phyloP scores from a whole-genome alignment of 2,329 filamentous ascomycete species.

The Nothomitra cinnamomea region DNA sequence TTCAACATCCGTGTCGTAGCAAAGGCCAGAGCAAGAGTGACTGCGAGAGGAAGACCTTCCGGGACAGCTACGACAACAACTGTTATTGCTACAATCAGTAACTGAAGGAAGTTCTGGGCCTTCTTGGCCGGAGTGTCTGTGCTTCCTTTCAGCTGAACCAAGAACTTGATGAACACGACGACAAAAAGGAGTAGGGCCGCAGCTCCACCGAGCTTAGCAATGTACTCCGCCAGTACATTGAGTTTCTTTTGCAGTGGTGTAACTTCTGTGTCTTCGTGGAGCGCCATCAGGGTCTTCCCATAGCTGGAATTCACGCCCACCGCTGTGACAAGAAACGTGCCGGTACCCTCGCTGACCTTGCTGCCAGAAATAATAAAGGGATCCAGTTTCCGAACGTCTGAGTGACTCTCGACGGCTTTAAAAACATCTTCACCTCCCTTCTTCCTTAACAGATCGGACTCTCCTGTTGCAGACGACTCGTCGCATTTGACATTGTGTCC shows the following conservation, averaged over 20 bases:
- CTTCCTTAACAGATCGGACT: constrained; percentile 58
- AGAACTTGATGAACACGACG: constrained; percentile 71
- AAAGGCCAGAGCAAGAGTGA: constrained; percentile 44
- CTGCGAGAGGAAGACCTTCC: constrained; percentile 50
- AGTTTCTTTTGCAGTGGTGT: constrained; percentile 66
- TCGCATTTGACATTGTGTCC: constrained; percentile 54
- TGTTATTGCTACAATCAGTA: constrained; percentile 62
- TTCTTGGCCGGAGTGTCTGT: constrained; percentile 46
- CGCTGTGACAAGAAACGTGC: constrained; percentile 58
- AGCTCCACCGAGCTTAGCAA: constrained; percentile 59
- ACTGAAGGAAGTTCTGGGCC: constrained; percentile 59
- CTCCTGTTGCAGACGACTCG: constrained; percentile 61
- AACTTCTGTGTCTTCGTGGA: constrained; percentile 59
- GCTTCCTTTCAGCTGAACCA: constrained; percentile 45
- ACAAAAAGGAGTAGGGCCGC: constrained; percentile 69
- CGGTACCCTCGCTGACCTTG: constrained; percentile 60
- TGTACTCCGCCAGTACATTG: constrained; percentile 61
- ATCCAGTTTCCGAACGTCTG: constrained; percentile 49
- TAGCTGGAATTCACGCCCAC: constrained; percentile 58
- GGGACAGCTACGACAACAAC: constrained; percentile 69
- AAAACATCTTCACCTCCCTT: constrained; percentile 47
- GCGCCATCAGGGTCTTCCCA: constrained; percentile 62
- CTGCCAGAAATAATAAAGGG: constrained; percentile 80
- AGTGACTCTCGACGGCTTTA: constrained; percentile 42
- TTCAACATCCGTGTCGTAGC: constrained; percentile 45